phyloP scores from a whole-genome alignment of 2,329 filamentous ascomycete species.

The Aspergillus hiratsukae region DNA sequence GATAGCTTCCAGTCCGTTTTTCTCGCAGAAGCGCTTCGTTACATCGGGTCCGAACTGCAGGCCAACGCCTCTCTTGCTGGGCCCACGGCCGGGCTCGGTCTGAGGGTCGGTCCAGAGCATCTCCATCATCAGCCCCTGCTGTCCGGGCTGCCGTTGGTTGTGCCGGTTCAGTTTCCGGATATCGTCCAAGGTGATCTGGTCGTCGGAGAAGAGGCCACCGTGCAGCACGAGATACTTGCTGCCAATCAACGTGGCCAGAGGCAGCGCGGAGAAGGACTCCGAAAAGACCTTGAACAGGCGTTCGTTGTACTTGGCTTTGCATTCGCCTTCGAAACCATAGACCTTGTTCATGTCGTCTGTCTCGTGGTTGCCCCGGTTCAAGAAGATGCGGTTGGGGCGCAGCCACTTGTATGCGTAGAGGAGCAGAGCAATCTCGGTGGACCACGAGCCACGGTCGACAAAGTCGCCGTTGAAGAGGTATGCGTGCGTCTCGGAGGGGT shows the following conservation, averaged over 20 bases:
- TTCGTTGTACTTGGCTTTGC: conserved; percentile 96
- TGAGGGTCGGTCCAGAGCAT: conserved; percentile 99
- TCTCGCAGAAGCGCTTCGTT: conserved; percentile 94
- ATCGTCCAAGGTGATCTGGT: conserved; percentile 86
- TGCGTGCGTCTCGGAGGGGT: conserved; percentile 77
- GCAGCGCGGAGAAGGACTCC: conserved; percentile 92
- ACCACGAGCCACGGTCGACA: conserved; percentile 96
- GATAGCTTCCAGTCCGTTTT: conserved; percentile 88
- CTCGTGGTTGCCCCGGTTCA: conserved; percentile 98
- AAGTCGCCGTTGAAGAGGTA: conserved; percentile 99
- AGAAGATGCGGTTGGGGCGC: conserved; percentile 79
- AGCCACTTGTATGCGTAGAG: conserved; percentile 98
- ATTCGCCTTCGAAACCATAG: conserved; percentile 97
- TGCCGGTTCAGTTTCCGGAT: conserved; percentile 90
- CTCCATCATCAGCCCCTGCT: conserved; percentile 98
- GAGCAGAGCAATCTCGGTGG: conserved; percentile 88
- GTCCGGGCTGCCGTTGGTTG: conserved; percentile 85
- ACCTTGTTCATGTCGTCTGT: conserved; percentile 99
- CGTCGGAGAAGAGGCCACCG: conserved; percentile 90
- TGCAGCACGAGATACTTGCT: conserved; percentile 89
- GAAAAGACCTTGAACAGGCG: conserved; percentile 96
- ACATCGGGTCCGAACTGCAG: conserved; percentile 96
- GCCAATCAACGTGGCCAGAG: conserved; percentile 86
- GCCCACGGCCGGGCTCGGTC: conserved; percentile 74
- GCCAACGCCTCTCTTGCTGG: conserved; percentile 93